These are phyloP conservation scores for Pseudogymnoascus sp. DNA, from an alignment of 2,329 filamentous ascomycete species.

Conservation along the genomic window DNA sequence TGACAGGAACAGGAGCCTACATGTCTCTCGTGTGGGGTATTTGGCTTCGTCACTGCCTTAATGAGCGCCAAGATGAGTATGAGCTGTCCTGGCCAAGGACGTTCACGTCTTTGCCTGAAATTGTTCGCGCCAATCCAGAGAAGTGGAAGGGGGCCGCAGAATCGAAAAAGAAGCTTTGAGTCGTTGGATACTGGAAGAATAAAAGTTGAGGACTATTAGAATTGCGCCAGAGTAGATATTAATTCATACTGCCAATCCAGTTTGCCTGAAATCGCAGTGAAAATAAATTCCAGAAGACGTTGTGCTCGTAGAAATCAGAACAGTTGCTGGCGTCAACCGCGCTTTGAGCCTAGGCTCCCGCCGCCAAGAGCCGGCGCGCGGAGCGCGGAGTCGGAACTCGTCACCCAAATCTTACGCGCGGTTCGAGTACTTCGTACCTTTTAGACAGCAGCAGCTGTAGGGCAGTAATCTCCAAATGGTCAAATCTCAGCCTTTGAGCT, in stretches of 20 bases:
- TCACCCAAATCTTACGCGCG: constrained; percentile 4
- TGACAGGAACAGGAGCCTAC: constrained; percentile 63
- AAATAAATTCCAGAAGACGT: background rate
- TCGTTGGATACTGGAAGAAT: background rate
- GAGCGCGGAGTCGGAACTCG: background rate
- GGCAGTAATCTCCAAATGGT: constrained; percentile 1
- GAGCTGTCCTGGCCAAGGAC: constrained; percentile 52
- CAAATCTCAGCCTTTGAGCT: background rate
- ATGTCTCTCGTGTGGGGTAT: constrained; percentile 65
- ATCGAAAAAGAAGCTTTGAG: constrained; percentile 1
- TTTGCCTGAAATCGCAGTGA: background rate
- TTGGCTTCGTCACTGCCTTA: constrained; percentile 61
- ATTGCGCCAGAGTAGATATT: background rate
- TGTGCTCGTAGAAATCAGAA: background rate
- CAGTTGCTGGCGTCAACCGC: background rate
- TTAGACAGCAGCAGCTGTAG: background rate
- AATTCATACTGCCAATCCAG: background rate
- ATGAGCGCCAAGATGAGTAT: constrained; percentile 57
- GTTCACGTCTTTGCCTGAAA: constrained; percentile 36
- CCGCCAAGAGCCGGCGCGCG: background rate
- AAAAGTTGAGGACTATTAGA: background rate
- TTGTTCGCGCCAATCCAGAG: constrained; percentile 17
- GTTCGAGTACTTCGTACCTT: constrained; percentile 5
- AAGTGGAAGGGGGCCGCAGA: background rate
- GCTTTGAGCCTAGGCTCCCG: background rate